These are phyloP conservation scores for Lecanicillium sp. DNA, from an alignment of 2,329 filamentous ascomycete genomes.

Conservation along the genomic window DNA sequence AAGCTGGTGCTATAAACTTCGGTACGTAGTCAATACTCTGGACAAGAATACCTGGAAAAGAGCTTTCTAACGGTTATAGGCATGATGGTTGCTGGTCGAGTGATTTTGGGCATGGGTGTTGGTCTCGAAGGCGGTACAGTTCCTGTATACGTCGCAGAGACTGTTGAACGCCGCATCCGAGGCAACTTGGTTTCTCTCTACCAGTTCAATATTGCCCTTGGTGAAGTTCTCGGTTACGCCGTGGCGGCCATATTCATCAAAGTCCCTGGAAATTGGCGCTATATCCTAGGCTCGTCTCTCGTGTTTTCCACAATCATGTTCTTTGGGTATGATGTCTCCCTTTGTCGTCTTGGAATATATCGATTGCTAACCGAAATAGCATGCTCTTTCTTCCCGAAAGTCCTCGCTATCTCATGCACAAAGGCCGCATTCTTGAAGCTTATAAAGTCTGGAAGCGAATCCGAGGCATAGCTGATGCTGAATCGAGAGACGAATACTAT, in stretches of 20 bases:
- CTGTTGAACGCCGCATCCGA: conserved; percentile 57
- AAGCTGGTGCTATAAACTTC: conserved; percentile 60
- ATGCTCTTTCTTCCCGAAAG: conserved; percentile 67
- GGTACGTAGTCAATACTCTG: conserved; percentile 23
- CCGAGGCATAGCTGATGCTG: conserved; percentile 47
- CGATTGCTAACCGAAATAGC: conserved; percentile 28
- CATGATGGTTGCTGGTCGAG: conserved; percentile 62
- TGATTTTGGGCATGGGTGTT: conserved; percentile 63
- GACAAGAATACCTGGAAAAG: background rate
- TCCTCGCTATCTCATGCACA: conserved; percentile 64
- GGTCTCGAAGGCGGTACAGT: conserved; percentile 69
- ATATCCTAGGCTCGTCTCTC: conserved; percentile 65
- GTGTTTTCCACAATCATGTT: conserved; percentile 50
- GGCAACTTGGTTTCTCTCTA: conserved; percentile 69
- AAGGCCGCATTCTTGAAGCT: conserved; percentile 33
- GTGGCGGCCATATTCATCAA: conserved; percentile 65
- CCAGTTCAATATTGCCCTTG: conserved; percentile 69
- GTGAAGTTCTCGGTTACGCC: conserved; percentile 66
- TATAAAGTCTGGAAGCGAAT: conserved; percentile 69
- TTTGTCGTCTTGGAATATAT: too few relatives aligned
- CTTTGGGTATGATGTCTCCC: conserved; percentile 17
- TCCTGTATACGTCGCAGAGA: conserved; percentile 68
- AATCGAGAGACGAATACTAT: conserved; percentile 62
- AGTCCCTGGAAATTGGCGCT: conserved; percentile 65
- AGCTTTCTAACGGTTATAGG: conserved; percentile 19